Evolutionary conservation across 2,329 filamentous ascomycete species (phyloP).

Genomic region (Ceratocystis lukuohia): DNA sequence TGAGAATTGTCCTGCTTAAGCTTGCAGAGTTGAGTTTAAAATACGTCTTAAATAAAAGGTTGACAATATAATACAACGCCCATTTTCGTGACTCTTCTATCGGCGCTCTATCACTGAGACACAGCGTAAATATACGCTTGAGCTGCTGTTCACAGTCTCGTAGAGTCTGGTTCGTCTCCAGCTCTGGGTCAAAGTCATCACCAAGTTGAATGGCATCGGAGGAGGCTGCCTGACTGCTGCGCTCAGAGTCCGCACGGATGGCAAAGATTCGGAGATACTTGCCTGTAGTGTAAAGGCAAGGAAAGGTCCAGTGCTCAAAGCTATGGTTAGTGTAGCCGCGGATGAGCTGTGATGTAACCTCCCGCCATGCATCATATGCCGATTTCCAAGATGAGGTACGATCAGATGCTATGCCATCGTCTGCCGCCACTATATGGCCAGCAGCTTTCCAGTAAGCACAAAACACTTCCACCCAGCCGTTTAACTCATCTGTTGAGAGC

Average conservation of each 20-base stretch:
- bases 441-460: constrained; percentile 70
- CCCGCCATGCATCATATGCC: constrained; percentile 81
- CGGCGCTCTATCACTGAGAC: constrained; percentile 72
- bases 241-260: constrained; percentile 73
- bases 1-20: constrained; percentile 81
- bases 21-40: constrained; percentile 86
- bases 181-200: constrained; percentile 68
- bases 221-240: constrained; percentile 29
- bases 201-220: constrained; percentile 37
- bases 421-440: constrained; percentile 55
- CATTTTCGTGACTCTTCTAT: constrained; percentile 89
- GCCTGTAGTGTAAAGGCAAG: constrained; percentile 74
- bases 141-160: constrained; percentile 84
- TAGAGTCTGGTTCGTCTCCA: constrained; percentile 68
- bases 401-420: constrained; percentile 35
- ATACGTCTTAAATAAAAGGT: constrained; percentile 94
- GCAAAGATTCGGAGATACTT: constrained; percentile 81
- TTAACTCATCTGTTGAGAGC: constrained; percentile 53
- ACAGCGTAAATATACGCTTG: constrained; percentile 83
- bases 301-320: constrained; percentile 84
- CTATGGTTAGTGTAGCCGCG: constrained; percentile 64
- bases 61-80: constrained; percentile 91
- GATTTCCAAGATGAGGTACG: constrained; percentile 44
- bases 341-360: constrained; percentile 61
- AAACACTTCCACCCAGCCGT: constrained; percentile 81